Base-by-base conservation (phyloP, 2,329 filamentous ascomycete species). In the Periglandula ipomoeae region DNA sequence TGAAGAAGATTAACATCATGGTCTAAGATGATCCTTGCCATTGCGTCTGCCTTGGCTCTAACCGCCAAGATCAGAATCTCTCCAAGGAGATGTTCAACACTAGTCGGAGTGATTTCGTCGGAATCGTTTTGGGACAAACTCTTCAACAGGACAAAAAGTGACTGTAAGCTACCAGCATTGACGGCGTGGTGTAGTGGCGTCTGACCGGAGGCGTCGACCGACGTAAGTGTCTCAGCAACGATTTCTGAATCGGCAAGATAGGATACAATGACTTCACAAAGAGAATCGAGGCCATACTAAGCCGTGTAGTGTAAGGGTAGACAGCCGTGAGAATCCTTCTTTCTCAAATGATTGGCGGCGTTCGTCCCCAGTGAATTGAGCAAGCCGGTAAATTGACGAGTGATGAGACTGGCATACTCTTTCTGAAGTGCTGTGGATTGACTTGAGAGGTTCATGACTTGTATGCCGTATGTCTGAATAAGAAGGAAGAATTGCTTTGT, bases 111-210 rank as follows among this genome's bases (percentile, higher is more conserved):
- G 10, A 42, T 5, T 17, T 34, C 20, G 23, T 41, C 46, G 13
- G 34, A 5, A 19, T 41, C 17, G 6, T 19, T n/a, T 26, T 41
- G 26, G 10, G 40, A 46, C 20, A 37, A 32, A 19, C 23, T 19
- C 7, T 27, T 38, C 15, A 41, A 26, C 17, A 48, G 19, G 10
- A 32, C 3, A 24, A 19, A 3, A 41, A 44, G 44, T 7, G 42
- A 13, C 13, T 30, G 17, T 3, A 41, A 11, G 3, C 19, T 26
- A 7, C 50, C 26, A 13, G 30, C 44, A 10, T 37, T 15, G 24
- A 45, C 44, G 39, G 50, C 50, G 22, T 42, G 48, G 26, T 52
- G 44, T 4, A 52, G 13, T 19, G 48, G 48, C 24, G 49, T 48
- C 17, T 26, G 39, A 22, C 35, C 41, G 13, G 41, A 27, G 3